phyloP scores from a whole-genome alignment of 2,329 filamentous ascomycete species.

The Beauveria caledonica region DNA sequence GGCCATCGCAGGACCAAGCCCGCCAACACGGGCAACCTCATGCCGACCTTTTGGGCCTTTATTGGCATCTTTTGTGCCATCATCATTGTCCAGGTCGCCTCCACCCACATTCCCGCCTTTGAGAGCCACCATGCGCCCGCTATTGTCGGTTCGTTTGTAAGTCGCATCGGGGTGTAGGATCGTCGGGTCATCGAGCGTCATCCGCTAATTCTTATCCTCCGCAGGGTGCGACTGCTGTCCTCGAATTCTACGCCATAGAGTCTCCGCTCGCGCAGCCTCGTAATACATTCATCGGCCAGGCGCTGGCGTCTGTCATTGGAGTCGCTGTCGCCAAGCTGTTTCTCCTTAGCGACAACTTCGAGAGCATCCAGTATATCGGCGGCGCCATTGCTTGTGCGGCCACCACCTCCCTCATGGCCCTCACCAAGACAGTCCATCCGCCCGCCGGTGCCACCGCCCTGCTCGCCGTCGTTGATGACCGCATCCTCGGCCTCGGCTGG shows the following conservation, averaged over 20 bases:
- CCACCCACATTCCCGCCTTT: conserved; percentile 46
- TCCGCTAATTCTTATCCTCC: neutral
- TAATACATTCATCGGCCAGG: conserved; percentile 59
- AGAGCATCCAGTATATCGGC: conserved; percentile 52
- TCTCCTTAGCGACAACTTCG: conserved; percentile 35
- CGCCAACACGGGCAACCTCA: conserved; percentile 44
- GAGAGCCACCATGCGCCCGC: conserved; percentile 44
- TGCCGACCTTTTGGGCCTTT: conserved; percentile 54
- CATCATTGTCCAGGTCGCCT: conserved; percentile 49
- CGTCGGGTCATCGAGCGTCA: too few relatives aligned
- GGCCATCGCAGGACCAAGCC: conserved; percentile 45
- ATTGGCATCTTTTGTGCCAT: conserved; percentile 57
- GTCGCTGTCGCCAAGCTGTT: conserved; percentile 59
- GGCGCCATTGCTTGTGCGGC: conserved; percentile 57
- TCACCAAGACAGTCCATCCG: conserved; percentile 66
- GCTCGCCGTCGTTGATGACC: conserved; percentile 53
- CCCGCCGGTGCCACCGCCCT: conserved; percentile 68
- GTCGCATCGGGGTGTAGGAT: conserved; percentile 21
- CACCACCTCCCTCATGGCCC: conserved; percentile 55
- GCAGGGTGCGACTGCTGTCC: conserved; percentile 66
- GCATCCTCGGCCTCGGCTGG: conserved; percentile 56
- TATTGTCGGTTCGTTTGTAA: conserved; percentile 63
- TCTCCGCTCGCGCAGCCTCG: conserved; percentile 67
- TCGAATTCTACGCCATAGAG: conserved; percentile 64
- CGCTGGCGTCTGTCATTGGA: conserved; percentile 53